Evolutionary conservation across 352 stramenopile species (phyloP), one percentile per base, ranked within the genome.

Genomic region (Phytophthora macrochlamydospora): DNA sequence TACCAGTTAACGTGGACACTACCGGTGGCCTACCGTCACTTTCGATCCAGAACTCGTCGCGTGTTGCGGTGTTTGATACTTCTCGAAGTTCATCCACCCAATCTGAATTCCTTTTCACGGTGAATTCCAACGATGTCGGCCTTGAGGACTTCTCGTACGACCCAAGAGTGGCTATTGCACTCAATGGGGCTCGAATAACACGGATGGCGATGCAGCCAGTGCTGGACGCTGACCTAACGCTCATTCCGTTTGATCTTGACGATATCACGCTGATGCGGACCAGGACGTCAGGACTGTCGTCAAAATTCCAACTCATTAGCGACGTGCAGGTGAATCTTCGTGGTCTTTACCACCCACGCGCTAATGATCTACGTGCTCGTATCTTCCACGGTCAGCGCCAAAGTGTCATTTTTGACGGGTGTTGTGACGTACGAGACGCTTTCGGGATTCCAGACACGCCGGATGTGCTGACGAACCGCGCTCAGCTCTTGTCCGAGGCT

Each of bases 291-390:
- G 64, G 69, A 0, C 77, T 90, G 48, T 70, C 68, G 1, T 91
- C 80, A 30, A 90, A 90, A 51, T 83, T 88, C 50, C 82, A 90
- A 54, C 62, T 90, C 0, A 49, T 90, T 2, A 59, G 75, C 24
- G 69, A 83, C 51, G 45, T 95, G 1, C 74, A 77, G 2, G 61
- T 94, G 3, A 56, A 72, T 14, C 44, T 95, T 1, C 67, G 81
- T 13, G 87, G 87, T 0, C 43, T 96, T 18, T 93, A 93, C 51
- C 88, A 96, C 30, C 77, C 82, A 2, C 55, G 83, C 32, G 83
- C 83, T 2, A 71, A 68, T 30, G 86, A 93, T 53, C 48, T 96
- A 18, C 58, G 58, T 6, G 71, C 81, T 1, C 60, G 64, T 1
- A 30, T 96, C 3, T 85, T 82, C 51, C 86, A 96, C 55, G 81